Evolutionary conservation across 352 stramenopile species (phyloP).

Genomic region (Phytophthora foliorum): DNA sequence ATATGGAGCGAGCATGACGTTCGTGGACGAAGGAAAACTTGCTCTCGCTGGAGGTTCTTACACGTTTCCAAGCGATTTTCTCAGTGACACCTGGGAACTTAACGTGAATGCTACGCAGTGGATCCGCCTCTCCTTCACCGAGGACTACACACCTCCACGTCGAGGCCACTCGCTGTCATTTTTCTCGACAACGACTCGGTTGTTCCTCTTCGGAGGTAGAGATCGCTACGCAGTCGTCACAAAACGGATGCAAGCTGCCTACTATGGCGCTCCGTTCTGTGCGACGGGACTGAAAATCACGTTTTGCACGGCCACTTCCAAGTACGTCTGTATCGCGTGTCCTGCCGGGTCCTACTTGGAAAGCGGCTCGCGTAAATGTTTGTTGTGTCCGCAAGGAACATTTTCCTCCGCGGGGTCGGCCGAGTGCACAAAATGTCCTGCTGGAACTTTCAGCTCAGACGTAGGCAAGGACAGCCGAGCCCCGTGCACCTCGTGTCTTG

Average conservation of each 20-base stretch:
- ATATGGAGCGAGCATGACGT: constrained; percentile 61
- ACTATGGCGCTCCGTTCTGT: constrained; percentile 67
- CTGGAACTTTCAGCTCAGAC: constrained; percentile 59
- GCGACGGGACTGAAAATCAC: constrained; percentile 58
- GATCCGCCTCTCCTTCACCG: constrained; percentile 58
- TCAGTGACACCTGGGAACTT: constrained; percentile 77
- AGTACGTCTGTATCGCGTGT: constrained; percentile 77
- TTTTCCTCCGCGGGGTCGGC: constrained; percentile 55
- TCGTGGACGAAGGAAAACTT: constrained; percentile 71
- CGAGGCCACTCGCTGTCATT: constrained; percentile 67
- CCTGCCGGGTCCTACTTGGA: constrained; percentile 64
- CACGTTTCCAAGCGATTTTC: constrained; percentile 81
- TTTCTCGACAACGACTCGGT: constrained; percentile 32
- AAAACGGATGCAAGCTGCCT: constrained; percentile 59
- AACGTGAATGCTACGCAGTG: constrained; percentile 78
- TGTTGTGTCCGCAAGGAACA: constrained; percentile 51
- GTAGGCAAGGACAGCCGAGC: constrained; percentile 44
- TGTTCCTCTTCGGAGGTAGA: constrained; percentile 73
- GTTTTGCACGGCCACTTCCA: constrained; percentile 52
- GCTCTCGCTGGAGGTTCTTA: constrained; percentile 72
- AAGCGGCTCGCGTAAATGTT: constrained; percentile 62
- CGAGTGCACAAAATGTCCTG: constrained; percentile 55
- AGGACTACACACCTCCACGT: constrained; percentile 59
- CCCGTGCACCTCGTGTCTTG: constrained; percentile 57
- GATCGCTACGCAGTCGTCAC: constrained; percentile 70